Conservation (phyloP, 2,329 filamentous ascomycete species). For the Hirsutella minnesotensis region DNA sequence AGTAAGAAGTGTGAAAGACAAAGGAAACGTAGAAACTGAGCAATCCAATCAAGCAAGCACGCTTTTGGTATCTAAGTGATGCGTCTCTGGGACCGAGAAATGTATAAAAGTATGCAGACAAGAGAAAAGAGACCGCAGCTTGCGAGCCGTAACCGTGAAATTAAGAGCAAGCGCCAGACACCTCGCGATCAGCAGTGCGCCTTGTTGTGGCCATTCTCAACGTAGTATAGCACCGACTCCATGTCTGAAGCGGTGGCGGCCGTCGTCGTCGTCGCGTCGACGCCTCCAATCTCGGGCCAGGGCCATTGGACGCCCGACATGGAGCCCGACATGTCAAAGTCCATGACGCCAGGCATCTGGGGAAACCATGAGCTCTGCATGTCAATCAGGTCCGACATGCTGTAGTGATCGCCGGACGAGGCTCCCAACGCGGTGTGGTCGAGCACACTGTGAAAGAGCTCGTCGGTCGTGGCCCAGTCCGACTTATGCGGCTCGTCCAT, state of each 20-base stretch:
- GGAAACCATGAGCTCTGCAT: slow-evolving; percentile 16
- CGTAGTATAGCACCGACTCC: slow-evolving; percentile 12
- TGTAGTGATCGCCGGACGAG: slow-evolving; percentile 10
- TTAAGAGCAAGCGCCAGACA: background rate
- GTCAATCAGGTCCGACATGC: slow-evolving; percentile 11
- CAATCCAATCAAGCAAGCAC: too few relatives aligned
- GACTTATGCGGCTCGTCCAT: slow-evolving; percentile 12
- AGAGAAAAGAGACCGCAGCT: too few relatives aligned
- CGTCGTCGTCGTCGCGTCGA: slow-evolving; percentile 1
- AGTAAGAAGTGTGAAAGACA: too few relatives aligned
- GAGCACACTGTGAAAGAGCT: slow-evolving; percentile 12
- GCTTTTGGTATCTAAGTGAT: too few relatives aligned
- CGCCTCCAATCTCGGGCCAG: slow-evolving; percentile 12
- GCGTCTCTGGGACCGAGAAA: too few relatives aligned
- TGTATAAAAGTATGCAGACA: too few relatives aligned
- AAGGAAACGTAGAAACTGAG: too few relatives aligned
- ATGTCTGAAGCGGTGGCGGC: slow-evolving; percentile 8
- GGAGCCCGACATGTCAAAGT: slow-evolving; percentile 14
- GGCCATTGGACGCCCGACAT: slow-evolving; percentile 3
- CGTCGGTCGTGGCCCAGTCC: slow-evolving; percentile 12
- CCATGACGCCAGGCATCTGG: slow-evolving; percentile 16
- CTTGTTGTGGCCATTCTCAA: slow-evolving; percentile 7
- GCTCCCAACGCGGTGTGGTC: slow-evolving; percentile 9
- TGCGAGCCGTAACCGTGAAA: too few relatives aligned
- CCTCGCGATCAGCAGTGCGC: slow-evolving; percentile 2